Conservation (phyloP, 768 basidiomycete genomes). For the button mushroom (Agaricus bisporus) region DNA sequence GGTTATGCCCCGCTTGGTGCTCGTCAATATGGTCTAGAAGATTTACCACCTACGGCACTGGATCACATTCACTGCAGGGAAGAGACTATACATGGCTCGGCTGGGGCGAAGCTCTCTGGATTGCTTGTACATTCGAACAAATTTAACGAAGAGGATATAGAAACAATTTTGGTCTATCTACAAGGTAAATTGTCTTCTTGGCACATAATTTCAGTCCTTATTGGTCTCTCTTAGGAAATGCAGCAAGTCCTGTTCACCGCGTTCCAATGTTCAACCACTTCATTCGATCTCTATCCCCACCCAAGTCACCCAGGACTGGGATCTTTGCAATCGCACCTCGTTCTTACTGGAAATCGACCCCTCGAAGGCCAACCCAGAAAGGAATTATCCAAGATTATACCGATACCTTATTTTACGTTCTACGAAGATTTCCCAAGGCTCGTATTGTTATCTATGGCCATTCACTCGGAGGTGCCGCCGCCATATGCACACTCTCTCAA, state of each 20-base stretch:
- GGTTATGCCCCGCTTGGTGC: slow-evolving; percentile 35
- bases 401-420: slow-evolving; percentile 24
- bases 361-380: slow-evolving; percentile 28
- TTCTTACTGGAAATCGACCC: slow-evolving; percentile 43
- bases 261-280: slow-evolving; percentile 34
- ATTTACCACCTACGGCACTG: slow-evolving; percentile 12
- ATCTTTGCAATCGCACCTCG: slow-evolving; percentile 40
- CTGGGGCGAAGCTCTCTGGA: slow-evolving; percentile 10
- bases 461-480: slow-evolving; percentile 41
- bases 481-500: slow-evolving; percentile 31
- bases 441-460: slow-evolving; percentile 38
- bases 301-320: slow-evolving; percentile 10
- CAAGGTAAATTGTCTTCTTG: slow-evolving; percentile 15
- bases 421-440: slow-evolving; percentile 24
- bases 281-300: slow-evolving; percentile 15
- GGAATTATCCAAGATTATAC: slow-evolving; percentile 36
- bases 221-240: slow-evolving; percentile 37
- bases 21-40: slow-evolving; percentile 26
- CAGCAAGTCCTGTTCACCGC: slow-evolving; percentile 41
- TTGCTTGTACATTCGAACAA: slow-evolving; percentile 12
- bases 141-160: not conserved
- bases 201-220: not conserved
- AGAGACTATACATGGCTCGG: slow-evolving; percentile 9
- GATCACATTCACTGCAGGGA: slow-evolving; percentile 15
- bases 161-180: slow-evolving; percentile 17